Evolutionary conservation across 108 stramenopile species (phyloP).

Genomic region (Pseudonitzschia pungens): DNA sequence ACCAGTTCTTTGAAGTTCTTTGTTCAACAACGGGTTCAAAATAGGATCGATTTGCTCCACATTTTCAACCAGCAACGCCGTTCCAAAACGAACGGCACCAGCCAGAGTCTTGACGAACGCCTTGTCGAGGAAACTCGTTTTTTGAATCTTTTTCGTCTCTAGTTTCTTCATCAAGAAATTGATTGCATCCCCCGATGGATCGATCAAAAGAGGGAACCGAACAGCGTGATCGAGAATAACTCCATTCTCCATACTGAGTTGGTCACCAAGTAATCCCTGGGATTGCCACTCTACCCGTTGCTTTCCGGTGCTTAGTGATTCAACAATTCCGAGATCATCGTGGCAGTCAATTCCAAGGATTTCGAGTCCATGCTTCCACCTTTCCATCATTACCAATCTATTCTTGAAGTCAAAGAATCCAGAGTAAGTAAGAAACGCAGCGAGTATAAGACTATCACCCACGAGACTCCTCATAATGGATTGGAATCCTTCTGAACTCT

Average conservation of each 20-base stretch:
- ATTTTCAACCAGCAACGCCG: constrained; percentile 93
- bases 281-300: constrained; percentile 89
- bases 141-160: constrained; percentile 84
- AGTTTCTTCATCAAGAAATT: constrained; percentile 89
- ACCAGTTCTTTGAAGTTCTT: constrained; percentile 92
- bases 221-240: constrained; percentile 88
- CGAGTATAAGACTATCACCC: constrained; percentile 91
- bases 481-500: constrained; percentile 85
- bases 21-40: constrained; percentile 95
- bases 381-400: constrained; percentile 60
- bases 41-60: constrained; percentile 95
- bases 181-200: constrained; percentile 96
- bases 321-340: constrained; percentile 82
- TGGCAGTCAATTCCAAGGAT: constrained; percentile 86
- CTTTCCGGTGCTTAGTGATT: constrained; percentile 87
- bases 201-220: constrained; percentile 96
- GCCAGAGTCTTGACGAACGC: constrained; percentile 97
- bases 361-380: constrained; percentile 80
- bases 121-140: constrained; percentile 93
- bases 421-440: constrained; percentile 93
- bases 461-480: constrained; percentile 80
- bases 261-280: constrained; percentile 90
- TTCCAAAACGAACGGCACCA: constrained; percentile 97
- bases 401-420: constrained; percentile 91
- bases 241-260: constrained; percentile 93